phyloP scores from a whole-genome alignment of 2,329 filamentous ascomycete genomes.

The Xylaria sp. region DNA sequence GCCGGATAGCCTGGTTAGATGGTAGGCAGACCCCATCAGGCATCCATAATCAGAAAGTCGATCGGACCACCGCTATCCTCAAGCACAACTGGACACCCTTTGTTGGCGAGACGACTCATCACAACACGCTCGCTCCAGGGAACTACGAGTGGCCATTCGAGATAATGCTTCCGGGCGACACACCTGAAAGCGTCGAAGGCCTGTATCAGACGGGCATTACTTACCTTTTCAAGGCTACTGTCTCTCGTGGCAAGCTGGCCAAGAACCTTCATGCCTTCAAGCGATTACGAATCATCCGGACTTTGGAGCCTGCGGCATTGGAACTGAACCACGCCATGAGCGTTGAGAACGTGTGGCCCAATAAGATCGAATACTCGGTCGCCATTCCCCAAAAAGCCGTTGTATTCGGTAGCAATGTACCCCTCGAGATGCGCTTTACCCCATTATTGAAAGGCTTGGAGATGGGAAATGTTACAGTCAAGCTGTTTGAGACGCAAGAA shows the following conservation, averaged over 20 bases:
- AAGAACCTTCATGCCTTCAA: slow-evolving; percentile 87
- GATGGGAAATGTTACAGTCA: slow-evolving; percentile 83
- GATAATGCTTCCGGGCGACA: slow-evolving; percentile 75
- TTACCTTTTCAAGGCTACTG: slow-evolving; percentile 90
- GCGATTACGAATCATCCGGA: slow-evolving; percentile 80
- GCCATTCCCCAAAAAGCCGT: slow-evolving; percentile 93
- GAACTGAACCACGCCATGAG: slow-evolving; percentile 90
- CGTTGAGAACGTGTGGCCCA: slow-evolving; percentile 96
- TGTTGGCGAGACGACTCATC: slow-evolving; percentile 65
- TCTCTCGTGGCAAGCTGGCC: slow-evolving; percentile 86
- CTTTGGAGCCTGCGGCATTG: slow-evolving; percentile 78
- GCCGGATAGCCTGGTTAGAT: slow-evolving; percentile 72
- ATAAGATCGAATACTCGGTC: slow-evolving; percentile 97
- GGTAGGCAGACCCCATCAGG: slow-evolving; percentile 62
- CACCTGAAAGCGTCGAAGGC: slow-evolving; percentile 90
- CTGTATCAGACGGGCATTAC: slow-evolving; percentile 86
- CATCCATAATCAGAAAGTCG: slow-evolving; percentile 68
- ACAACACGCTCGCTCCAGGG: slow-evolving; percentile 71
- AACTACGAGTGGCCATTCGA: slow-evolving; percentile 90
- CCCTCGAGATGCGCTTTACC: slow-evolving; percentile 86
- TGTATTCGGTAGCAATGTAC: slow-evolving; percentile 88
- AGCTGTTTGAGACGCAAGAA: slow-evolving; percentile 82
- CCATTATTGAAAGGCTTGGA: slow-evolving; percentile 89
- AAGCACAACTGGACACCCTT: slow-evolving; percentile 77
- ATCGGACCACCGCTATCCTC: slow-evolving; percentile 69